These are phyloP conservation scores for Setaria italica DNA, from an alignment of 202 grass and related monocot species.

Conservation along the genomic window DNA sequence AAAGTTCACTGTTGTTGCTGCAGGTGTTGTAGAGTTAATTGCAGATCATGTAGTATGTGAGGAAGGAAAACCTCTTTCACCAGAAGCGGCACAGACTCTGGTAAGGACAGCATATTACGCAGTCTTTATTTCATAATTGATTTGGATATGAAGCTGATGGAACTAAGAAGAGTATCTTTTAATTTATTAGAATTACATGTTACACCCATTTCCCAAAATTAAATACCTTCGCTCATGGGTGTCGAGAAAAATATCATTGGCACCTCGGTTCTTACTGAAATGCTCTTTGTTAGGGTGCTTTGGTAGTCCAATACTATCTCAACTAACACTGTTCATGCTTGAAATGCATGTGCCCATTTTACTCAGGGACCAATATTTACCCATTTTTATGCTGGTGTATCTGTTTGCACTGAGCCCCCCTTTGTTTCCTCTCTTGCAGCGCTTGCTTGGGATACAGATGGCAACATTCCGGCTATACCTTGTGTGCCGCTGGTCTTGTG, in stretches of 20 bases:
- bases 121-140: background rate
- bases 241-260: background rate
- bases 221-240: background rate
- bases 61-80: constrained; percentile 82
- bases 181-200: background rate
- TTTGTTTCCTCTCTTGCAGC: constrained; percentile 42
- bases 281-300: background rate
- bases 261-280: background rate
- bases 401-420: background rate
- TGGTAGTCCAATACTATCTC: background rate
- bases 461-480: constrained; percentile 83
- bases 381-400: background rate
- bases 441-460: constrained; percentile 76
- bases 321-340: background rate
- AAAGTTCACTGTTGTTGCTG: background rate
- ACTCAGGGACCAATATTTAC: background rate
- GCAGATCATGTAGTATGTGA: constrained; percentile 88
- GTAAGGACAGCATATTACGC: constrained; percentile 27
- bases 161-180: background rate
- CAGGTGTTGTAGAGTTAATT: constrained; percentile 88
- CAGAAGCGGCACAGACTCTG: constrained; percentile 82
- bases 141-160: background rate
- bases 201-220: background rate
- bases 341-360: background rate
- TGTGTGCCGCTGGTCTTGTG: constrained; percentile 70